Base-by-base conservation (phyloP, 2,329 filamentous ascomycete species). In the Purpureocillium lavendulum region DNA sequence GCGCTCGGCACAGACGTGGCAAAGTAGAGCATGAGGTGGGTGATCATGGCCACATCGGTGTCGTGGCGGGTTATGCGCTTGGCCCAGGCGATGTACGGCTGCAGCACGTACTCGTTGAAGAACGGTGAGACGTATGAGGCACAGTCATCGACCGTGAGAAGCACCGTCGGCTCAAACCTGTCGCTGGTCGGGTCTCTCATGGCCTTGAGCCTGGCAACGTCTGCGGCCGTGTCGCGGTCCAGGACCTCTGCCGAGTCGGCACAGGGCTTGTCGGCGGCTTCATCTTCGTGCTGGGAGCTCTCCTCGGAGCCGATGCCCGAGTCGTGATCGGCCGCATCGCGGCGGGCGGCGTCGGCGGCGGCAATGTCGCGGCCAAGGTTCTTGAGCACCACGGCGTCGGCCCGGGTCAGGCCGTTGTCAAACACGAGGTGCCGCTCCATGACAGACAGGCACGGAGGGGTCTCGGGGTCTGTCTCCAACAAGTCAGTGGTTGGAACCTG, bases 31-130 rank as follows among this genome's bases (percentile, higher is more conserved):
- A 88, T 56, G 16, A 90, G 69, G 57, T 90, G 84, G 0, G 82
- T 87, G 40, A 89, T 59, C 70, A 90, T 86, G 35, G 88, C 75
- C 14, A 89, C 82, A 55, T 90, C 85, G 1, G 82, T 83, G 40
- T 77, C 70, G 42, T 75, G 65, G 12, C 83, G 79, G 9, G 84
- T 80, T 16, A 81, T 58, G 3, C 55, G 59, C 32, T 66, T 66
- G 2, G 75, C 82, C 52, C 70, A 61, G 12, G 60, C 57, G 35
- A 80, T 62, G 55, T 85, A 87, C 1, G 79, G 75, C 31, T 69
- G 63, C 14, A 86, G 61, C 2, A 82, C 18, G 45, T 70, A 68
- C 31, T 60, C 59, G 53, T 73, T 61, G 34, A 75, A 43, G 5
- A 64, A 58, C 2, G 53, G 52, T 11, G 60, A 57, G 13, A 65